phyloP scores from a whole-genome alignment of 2,329 filamentous ascomycete species.

The Ascocoryne sarcoides region DNA sequence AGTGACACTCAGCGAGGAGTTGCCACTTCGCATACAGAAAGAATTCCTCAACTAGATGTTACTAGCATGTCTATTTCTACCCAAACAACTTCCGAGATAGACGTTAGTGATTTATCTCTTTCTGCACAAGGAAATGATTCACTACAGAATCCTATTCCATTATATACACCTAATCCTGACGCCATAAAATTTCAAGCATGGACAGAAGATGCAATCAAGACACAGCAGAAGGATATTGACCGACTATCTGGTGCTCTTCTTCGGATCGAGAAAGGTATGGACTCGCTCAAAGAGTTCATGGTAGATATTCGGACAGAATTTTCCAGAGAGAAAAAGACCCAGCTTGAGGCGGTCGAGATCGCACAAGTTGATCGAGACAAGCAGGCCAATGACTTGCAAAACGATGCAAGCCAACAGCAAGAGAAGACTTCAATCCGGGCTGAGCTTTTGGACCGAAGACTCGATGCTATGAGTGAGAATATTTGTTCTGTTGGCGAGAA shows the following conservation, averaged over 20 bases:
- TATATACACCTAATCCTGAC: conserved; percentile 1
- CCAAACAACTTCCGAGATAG: too few relatives aligned
- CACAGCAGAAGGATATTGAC: conserved; percentile 26
- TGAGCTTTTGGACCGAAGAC: background rate
- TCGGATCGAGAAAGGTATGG: conserved; percentile 24
- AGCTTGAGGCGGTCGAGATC: conserved; percentile 1
- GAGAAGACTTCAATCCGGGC: too few relatives aligned
- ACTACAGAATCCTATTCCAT: too few relatives aligned
- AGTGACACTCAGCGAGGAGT: too few relatives aligned
- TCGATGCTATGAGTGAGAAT: conserved; percentile 17
- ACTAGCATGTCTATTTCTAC: too few relatives aligned
- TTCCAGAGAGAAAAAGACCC: conserved; percentile 3
- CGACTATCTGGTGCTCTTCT: conserved; percentile 20
- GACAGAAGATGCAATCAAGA: conserved; percentile 19
- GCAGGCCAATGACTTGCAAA: background rate
- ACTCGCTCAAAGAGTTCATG: conserved; percentile 25
- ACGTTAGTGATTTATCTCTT: too few relatives aligned
- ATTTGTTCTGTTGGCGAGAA: conserved; percentile 17
- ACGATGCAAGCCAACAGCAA: background rate
- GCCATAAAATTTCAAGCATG: conserved; percentile 18
- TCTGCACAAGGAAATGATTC: too few relatives aligned
- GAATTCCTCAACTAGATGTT: too few relatives aligned
- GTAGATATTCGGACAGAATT: conserved; percentile 19
- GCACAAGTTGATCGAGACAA: conserved; percentile 6
- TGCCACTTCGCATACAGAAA: too few relatives aligned